Evolutionary conservation across 306 rosid species (phyloP), one percentile per base, ranked within the genome.

Genomic region (Malus asiatica): DNA sequence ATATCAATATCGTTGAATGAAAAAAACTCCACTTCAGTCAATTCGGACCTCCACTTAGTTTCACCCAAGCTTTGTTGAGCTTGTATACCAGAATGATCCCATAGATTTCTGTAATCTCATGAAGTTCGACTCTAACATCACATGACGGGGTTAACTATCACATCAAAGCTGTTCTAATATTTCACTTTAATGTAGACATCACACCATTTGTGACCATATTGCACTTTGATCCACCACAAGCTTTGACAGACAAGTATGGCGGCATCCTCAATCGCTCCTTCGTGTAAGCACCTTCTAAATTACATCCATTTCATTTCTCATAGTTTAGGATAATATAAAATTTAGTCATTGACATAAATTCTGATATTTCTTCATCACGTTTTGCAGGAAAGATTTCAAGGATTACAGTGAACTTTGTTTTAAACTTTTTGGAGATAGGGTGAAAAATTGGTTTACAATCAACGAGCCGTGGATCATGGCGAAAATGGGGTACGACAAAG

Each of bases 171-270:
- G 52, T 13, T 46, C 52, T 46, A 4, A 46, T 46, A 46, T 14
- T 1, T 46, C 52, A 15, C 8, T 58, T 35, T 10, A 16, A 45
- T 63, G 78, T 22, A 75, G 78, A 61, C 30, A 64, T 75, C 42
- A 45, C 45, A 66, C 78, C 78, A 11, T 45, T 0, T 32, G 78
- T 75, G n/a, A 75, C 78, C 11, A 5, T 75, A 4, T 22, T 75
- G 8, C 78, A 75, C 45, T 75, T 75, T 33, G 78, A 75, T n/a
- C 32, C 63, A 65, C 78, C 78, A 65, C 72, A 75, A 65, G 63
- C 64, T 25, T 48, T 75, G 38, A 7, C 29, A 51, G 72, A 48
- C 23, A 65, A 65, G 51, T 64, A 75, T 4, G 78, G 48, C 15
- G 78, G 64, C 22, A 2, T 19, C 14, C 13, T 64, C 4, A 51